Conservation (phyloP, 208 protist genomes). For the Trypanosoma avium region DNA sequence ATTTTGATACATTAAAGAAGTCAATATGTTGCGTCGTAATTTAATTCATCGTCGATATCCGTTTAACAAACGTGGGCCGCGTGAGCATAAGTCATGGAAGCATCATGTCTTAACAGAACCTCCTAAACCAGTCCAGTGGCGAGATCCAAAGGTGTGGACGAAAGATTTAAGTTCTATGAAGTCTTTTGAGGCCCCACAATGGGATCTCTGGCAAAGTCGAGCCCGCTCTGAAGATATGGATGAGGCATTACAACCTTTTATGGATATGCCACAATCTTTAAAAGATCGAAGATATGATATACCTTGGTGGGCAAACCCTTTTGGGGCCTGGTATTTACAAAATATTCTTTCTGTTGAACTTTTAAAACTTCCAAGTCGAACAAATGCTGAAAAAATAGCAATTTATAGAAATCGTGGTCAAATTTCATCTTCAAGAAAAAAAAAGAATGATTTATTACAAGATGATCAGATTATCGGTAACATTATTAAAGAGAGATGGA, state of each 20-base stretch:
- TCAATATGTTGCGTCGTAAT: constrained; percentile 62
- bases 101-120: constrained; percentile 89
- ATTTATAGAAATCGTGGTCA: constrained; percentile 74
- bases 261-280: constrained; percentile 93
- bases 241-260: constrained; percentile 91
- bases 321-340: constrained; percentile 92
- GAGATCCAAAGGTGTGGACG: constrained; percentile 92
- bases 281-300: constrained; percentile 92
- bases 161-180: constrained; percentile 89
- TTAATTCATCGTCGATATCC: constrained; percentile 69
- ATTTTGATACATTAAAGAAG: background rate
- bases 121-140: constrained; percentile 87
- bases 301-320: constrained; percentile 94
- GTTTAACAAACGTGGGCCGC: constrained; percentile 86
- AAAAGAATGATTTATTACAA: constrained; percentile 56
- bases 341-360: constrained; percentile 91
- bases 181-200: constrained; percentile 91
- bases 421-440: constrained; percentile 37
- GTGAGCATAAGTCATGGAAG: constrained; percentile 91
- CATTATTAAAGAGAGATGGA: constrained; percentile 89
- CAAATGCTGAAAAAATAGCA: constrained; percentile 90
- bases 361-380: constrained; percentile 83
- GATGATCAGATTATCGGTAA: constrained; percentile 84
- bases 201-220: constrained; percentile 90
- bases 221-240: constrained; percentile 89